Conservation (phyloP, 768 basidiomycete species). For the Wakefieldia striispora region DNA sequence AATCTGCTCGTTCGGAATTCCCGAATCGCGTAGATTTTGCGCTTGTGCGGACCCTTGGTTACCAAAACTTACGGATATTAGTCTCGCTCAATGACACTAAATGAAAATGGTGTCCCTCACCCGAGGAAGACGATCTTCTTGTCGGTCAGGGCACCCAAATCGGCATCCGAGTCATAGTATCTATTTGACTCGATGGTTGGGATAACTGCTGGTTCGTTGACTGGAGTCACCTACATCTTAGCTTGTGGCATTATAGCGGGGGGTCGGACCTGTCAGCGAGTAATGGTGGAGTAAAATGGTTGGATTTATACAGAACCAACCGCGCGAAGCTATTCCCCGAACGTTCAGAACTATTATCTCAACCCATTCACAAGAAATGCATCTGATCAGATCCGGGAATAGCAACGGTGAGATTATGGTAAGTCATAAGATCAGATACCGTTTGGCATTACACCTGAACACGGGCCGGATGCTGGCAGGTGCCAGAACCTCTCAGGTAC, state of each 20-base stretch:
- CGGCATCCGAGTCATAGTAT: conserved; percentile 63
- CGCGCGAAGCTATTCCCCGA: conserved; percentile 3
- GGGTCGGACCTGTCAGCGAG: background rate
- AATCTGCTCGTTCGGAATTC: conserved; percentile 60
- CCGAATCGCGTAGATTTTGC: conserved; percentile 62
- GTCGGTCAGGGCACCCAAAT: conserved; percentile 42
- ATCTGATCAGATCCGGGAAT: conserved; percentile 6
- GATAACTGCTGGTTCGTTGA: background rate
- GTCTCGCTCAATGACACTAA: background rate
- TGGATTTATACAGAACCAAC: conserved; percentile 2
- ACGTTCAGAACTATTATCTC: background rate
- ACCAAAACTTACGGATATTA: conserved; percentile 44
- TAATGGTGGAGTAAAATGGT: background rate
- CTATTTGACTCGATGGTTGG: conserved; percentile 1
- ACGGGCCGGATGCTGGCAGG: background rate
- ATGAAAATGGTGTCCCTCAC: conserved; percentile 28
- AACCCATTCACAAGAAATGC: conserved; percentile 3
- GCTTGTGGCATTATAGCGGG: conserved; percentile 34
- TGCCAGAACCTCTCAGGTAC: too few species aligned
- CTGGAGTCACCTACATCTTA: conserved; percentile 47
- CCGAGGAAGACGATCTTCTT: conserved; percentile 62
- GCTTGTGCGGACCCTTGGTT: conserved; percentile 69
- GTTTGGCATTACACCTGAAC: conserved; percentile 3
- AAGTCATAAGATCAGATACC: conserved; percentile 16
- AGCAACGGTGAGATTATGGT: conserved; percentile 9